Evolutionary conservation across 2,329 filamentous ascomycete genomes (phyloP), one percentile per base, ranked within the genome.

Genomic region (Aureobasidium zeae): DNA sequence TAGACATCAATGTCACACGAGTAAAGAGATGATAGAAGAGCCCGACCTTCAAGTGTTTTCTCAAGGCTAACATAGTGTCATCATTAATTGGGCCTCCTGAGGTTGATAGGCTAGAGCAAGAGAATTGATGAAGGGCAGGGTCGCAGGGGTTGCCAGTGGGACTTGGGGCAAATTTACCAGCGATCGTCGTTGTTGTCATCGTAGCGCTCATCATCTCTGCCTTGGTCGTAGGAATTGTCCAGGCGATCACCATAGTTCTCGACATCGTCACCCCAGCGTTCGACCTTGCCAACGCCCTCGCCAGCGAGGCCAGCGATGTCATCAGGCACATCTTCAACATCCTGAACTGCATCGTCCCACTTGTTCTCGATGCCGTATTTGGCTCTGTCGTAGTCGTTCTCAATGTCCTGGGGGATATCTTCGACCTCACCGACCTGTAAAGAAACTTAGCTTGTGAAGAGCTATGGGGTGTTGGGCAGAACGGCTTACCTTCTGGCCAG

Each of bases 151-250:
- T n/a, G n/a, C n/a, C n/a, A n/a, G n/a, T n/a, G n/a, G n/a, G n/a
- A n/a, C n/a, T n/a, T n/a, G n/a, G n/a, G n/a, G n/a, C n/a, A n/a
- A n/a, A n/a, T 44, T 24, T 44, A 44, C 39, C 39, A 44, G 31
- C 39, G 31, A n/a, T n/a, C n/a, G 24, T 44, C 39, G 3, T 44
- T 34, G 39, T 44, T 19, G 38, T 57, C 51, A 32, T 51, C 57
- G 38, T 57, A 47, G 38, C 59, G 49, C 10, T 52, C 55, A 50
- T 57, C 60, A 29, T 55, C 56, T 42, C 59, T 54, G 4, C 66
- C 66, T 43, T 60, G 55, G 50, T 71, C 67, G 51, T 69, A 70
- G 11, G 64, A 57, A 55, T 65, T 50, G 28, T 63, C 63, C 13
- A 70, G 51, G 10, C 55, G 47, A 15, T 63, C 49, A 21, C 61